Percentiles rank a stretch among this genome's conserved stretches.
Conservation (phyloP, 2,329 filamentous ascomycete species). For the Aspergillus nomiae region DNA sequence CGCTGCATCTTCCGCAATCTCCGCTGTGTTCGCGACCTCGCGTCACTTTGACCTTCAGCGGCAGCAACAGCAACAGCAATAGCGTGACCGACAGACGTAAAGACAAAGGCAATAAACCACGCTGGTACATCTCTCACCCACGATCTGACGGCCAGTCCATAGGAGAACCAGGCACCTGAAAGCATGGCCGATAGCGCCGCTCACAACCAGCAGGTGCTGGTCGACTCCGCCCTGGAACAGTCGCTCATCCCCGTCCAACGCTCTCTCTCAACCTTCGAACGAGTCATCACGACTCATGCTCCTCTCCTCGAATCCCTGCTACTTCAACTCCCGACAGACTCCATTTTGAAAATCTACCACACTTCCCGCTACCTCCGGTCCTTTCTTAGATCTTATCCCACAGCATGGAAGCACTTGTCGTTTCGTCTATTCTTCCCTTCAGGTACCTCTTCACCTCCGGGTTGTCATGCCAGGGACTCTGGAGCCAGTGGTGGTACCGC, state of each 20-base stretch:
- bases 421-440: conserved; percentile 55
- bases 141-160: conserved; percentile 16
- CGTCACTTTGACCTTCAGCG: conserved; percentile 26
- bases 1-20: conserved; percentile 29
- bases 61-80: conserved; percentile 1
- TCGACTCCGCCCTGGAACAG: conserved; percentile 29
- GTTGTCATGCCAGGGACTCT: conserved; percentile 35
- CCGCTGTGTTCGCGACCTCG: conserved; percentile 32
- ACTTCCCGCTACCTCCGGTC: conserved; percentile 57
- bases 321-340: conserved; percentile 57
- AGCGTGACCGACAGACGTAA: conserved; percentile 5
- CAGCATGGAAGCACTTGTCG: conserved; percentile 62
- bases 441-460: conserved; percentile 35
- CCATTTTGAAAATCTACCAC: conserved; percentile 61
- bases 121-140: conserved; percentile 18
- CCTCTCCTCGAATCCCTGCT: conserved; percentile 62
- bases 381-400: conserved; percentile 59
- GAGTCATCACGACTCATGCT: conserved; percentile 57
- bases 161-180: conserved; percentile 5
- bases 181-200: conserved; percentile 12
- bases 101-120: neutral
- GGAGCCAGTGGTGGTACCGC: conserved; percentile 37
- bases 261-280: conserved; percentile 53
- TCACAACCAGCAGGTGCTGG: conserved; percentile 21
- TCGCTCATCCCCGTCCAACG: conserved; percentile 28